These are phyloP conservation scores for Xanthoconium purpureum DNA, from an alignment of 768 basidiomycete species.

Conservation along the genomic window DNA sequence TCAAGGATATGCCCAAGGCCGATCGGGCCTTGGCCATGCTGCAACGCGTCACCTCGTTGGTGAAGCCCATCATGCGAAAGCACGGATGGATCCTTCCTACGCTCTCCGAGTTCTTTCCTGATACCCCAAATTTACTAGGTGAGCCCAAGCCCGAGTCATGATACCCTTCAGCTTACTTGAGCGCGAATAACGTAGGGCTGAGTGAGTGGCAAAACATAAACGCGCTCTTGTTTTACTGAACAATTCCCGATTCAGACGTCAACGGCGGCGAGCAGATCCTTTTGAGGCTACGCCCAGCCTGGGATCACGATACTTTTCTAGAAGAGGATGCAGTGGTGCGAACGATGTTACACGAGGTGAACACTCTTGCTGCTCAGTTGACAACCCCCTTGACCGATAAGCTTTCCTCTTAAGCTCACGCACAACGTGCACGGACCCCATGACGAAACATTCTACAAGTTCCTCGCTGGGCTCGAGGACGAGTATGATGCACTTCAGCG, in stretches of 20 bases:
- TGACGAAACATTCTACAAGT: constrained; percentile 79
- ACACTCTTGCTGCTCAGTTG: not conserved
- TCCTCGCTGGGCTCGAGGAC: constrained; percentile 69
- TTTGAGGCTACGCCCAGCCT: constrained; percentile 72
- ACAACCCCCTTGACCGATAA: not conserved
- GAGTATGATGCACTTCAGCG: constrained; percentile 79
- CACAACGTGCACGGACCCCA: constrained; percentile 90
- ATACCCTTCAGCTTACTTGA: constrained; percentile 9
- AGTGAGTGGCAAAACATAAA: constrained; percentile 30
- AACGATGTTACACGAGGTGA: constrained; percentile 89
- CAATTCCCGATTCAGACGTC: constrained; percentile 46
- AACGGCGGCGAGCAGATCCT: constrained; percentile 82
- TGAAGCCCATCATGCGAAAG: constrained; percentile 93
- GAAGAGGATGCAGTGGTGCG: constrained; percentile 72
- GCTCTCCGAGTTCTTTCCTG: constrained; percentile 87
- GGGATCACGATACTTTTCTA: constrained; percentile 65
- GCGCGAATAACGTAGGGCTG: constrained; percentile 26
- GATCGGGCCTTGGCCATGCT: constrained; percentile 68
- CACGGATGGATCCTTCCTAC: constrained; percentile 75
- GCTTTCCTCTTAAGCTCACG: constrained; percentile 57
- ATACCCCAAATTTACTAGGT: constrained; percentile 71
- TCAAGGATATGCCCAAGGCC: constrained; percentile 63
- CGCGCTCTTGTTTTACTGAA: not conserved
- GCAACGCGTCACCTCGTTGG: constrained; percentile 68
- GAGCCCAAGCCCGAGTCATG: too few species aligned